Conservation (phyloP, 2,329 filamentous ascomycete genomes). For the Didymella sp. region DNA sequence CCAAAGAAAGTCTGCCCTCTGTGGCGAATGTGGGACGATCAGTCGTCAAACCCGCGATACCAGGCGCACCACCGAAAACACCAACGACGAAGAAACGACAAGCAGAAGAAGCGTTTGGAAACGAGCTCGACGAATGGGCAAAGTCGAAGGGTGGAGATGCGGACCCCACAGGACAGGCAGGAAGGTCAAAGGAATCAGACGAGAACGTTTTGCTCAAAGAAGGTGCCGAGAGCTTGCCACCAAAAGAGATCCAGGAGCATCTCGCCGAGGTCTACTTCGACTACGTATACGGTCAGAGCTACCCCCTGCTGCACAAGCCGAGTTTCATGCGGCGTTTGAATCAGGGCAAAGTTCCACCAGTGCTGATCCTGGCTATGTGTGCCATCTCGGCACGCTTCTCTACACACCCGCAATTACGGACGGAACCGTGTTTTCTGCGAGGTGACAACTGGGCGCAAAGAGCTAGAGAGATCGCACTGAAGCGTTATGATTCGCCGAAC, state of each 20-base stretch:
- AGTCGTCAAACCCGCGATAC: conserved; percentile 80
- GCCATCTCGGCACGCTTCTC: conserved; percentile 96
- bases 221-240: conserved; percentile 80
- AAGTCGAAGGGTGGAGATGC: conserved; percentile 62
- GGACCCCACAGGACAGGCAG: conserved; percentile 59
- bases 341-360: conserved; percentile 81
- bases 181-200: conserved; percentile 63
- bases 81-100: conserved; percentile 74
- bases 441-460: conserved; percentile 90
- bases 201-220: conserved; percentile 81
- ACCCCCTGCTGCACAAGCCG: conserved; percentile 92
- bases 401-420: conserved; percentile 79
- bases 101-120: conserved; percentile 85
- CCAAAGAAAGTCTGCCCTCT: conserved; percentile 79
- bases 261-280: conserved; percentile 95
- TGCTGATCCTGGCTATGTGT: conserved; percentile 91
- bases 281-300: conserved; percentile 92
- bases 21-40: conserved; percentile 75
- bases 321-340: conserved; percentile 93
- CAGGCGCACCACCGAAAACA: conserved; percentile 63
- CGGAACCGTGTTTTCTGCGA: conserved; percentile 79
- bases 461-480: conserved; percentile 85
- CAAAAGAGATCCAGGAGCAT: conserved; percentile 89
- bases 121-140: conserved; percentile 83
- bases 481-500: conserved; percentile 91